Percentiles rank a stretch among this genome's conserved stretches.
Conservation (phyloP, 2,329 filamentous ascomycete species). For the Ascochyta lentis region DNA sequence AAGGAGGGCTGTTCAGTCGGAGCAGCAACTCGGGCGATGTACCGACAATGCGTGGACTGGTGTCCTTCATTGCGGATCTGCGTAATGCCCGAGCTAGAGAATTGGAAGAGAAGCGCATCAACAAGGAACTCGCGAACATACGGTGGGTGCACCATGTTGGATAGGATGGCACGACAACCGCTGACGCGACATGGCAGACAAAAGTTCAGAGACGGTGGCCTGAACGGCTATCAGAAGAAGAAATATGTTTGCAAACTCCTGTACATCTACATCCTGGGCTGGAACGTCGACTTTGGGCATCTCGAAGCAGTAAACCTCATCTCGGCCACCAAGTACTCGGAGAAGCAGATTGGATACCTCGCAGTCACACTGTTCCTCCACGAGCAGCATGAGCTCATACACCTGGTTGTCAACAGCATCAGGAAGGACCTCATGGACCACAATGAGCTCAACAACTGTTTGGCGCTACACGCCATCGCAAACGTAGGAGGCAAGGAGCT, state of each 20-base stretch:
- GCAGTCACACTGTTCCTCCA: conserved; percentile 97
- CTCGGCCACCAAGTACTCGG: conserved; percentile 94
- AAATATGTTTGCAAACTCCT: conserved; percentile 99
- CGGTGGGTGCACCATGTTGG: conserved; percentile 59
- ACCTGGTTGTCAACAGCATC: conserved; percentile 98
- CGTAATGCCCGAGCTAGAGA: conserved; percentile 94
- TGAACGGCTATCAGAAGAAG: conserved; percentile 98
- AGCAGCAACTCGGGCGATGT: conserved; percentile 49
- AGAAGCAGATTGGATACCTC: conserved; percentile 98
- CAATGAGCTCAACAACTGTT: conserved; percentile 96
- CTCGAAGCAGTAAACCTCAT: conserved; percentile 98
- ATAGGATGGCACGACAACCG: conserved; percentile 8
- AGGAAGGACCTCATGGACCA: conserved; percentile 92
- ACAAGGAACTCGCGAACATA: conserved; percentile 99
- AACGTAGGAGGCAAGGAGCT: conserved; percentile 97
- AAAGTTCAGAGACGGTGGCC: conserved; percentile 94
- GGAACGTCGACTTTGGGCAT: conserved; percentile 99
- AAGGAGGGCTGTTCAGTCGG: conserved; percentile 51
- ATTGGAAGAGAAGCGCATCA: conserved; percentile 98
- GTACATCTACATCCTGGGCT: conserved; percentile 98
- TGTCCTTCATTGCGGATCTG: conserved; percentile 97
- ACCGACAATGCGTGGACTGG: conserved; percentile 66
- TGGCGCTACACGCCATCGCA: conserved; percentile 95
- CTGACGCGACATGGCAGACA: conserved; percentile 62
- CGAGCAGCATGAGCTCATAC: conserved; percentile 93